Evolutionary conservation across 2,329 filamentous ascomycete genomes (phyloP), one percentile per base, ranked within the genome.

Genomic region (Didymosphaeria variabile): DNA sequence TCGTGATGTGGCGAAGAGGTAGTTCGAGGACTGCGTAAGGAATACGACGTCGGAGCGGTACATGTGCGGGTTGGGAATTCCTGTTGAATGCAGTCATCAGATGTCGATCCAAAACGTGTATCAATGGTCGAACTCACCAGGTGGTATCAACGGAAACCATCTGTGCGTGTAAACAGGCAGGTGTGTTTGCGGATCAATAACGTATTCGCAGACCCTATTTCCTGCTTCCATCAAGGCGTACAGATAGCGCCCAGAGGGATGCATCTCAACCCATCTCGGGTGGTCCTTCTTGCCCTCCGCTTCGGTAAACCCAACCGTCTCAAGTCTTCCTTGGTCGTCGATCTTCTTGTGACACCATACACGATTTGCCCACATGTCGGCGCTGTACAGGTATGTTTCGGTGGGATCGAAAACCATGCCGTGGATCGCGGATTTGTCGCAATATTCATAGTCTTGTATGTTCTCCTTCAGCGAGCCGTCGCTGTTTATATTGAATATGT

Each of bases 211-310:
- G 59, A 97, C 81, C 55, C 90, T 84, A 81, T 97, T 97, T 57
- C 92, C 92, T n/a, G 89, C 90, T 79, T 97, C 93, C 91, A 95
- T 96, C 68, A 97, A 84, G 8, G 87, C 92, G 79, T 96, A 97
- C 59, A 97, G 84, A 78, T 93, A 93, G 60, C 88, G 86, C 21
- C 91, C 92, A 1, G 86, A 86, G 2, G 90, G 90, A 77, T 94
- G 91, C 75, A 96, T 90, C 68, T 92, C 92, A 15, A 96, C 91
- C 93, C 93, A 97, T 72, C 93, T 87, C 17, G 93, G 93, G 77
- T 95, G 93, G 77, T 97, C 93, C 62, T 85, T 84, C 2, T 86
- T 79, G 49, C 85, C 84, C 0, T 92, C 91, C 31, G 92, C 92
- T 64, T 90, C 86, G 36, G 94, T 84, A 72, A 85, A 88, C 67